Conservation (phyloP, 371 early-diverging fungal genomes). For the Apophysomyces ossiformis region DNA sequence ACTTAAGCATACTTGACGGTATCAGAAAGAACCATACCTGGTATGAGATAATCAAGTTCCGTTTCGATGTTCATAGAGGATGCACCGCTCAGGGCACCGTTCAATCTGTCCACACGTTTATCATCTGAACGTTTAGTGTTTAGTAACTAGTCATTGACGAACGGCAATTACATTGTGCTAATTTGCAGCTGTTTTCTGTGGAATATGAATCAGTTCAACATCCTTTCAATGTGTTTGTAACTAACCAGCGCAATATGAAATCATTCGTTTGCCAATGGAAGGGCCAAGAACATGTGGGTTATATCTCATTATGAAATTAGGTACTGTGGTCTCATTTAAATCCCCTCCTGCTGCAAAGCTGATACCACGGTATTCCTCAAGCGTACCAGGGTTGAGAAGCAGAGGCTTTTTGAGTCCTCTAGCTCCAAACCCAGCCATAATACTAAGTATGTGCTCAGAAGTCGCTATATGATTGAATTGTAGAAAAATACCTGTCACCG, state of each 20-base stretch:
- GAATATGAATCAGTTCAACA: conserved; percentile 16
- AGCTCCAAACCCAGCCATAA: conserved; percentile 37
- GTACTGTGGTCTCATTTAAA: conserved; percentile 27
- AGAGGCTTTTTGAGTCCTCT: conserved; percentile 23
- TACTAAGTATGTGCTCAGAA: conserved; percentile 16
- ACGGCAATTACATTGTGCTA: not conserved
- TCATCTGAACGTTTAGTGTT: not conserved
- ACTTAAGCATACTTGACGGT: conserved; percentile 30
- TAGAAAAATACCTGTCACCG: conserved; percentile 38
- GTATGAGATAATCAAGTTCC: conserved; percentile 42
- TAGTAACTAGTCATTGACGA: not conserved
- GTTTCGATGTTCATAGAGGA: conserved; percentile 37
- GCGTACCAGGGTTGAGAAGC: conserved; percentile 16
- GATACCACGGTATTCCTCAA: conserved; percentile 37
- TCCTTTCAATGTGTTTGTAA: not conserved
- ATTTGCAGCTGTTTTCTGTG: conserved; percentile 13
- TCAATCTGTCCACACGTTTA: conserved; percentile 28
- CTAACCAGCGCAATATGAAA: conserved; percentile 32
- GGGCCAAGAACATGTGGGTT: conserved; percentile 25
- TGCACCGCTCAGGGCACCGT: conserved; percentile 51
- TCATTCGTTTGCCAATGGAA: conserved; percentile 30
- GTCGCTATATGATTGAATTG: not conserved
- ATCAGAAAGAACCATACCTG: conserved; percentile 19
- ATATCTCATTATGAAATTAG: conserved; percentile 37
- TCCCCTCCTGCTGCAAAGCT: conserved; percentile 45